These are phyloP conservation scores for Leucocoprinus sp. DNA, from an alignment of 768 basidiomycete genomes.

Conservation along the genomic window DNA sequence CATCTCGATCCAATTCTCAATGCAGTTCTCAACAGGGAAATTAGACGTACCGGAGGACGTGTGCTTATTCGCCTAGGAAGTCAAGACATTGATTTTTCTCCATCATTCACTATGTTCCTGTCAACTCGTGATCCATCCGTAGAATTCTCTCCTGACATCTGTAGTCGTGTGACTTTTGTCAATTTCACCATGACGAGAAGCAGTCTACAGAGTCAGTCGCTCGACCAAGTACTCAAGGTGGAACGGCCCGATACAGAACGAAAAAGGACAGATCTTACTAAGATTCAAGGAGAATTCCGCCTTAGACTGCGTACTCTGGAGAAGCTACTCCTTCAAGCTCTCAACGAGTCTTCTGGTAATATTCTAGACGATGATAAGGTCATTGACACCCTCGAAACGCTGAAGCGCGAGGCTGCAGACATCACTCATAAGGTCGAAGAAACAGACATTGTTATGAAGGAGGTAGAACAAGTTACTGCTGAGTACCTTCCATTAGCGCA, in stretches of 20 bases:
- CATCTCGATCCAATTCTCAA: slow-evolving; percentile 97
- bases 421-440: slow-evolving; percentile 95
- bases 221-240: slow-evolving; percentile 94
- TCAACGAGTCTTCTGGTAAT: slow-evolving; percentile 95
- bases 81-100: slow-evolving; percentile 99
- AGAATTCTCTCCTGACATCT: slow-evolving; percentile 97
- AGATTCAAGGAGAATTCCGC: slow-evolving; percentile 96
- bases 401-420: slow-evolving; percentile 95
- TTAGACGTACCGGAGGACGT: slow-evolving; percentile 91
- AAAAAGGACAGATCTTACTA: slow-evolving; percentile 94
- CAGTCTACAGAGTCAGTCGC: slow-evolving; percentile 95
- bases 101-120: slow-evolving; percentile 99
- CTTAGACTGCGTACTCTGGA: slow-evolving; percentile 88
- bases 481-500: slow-evolving; percentile 94
- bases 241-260: slow-evolving; percentile 95
- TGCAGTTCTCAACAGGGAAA: slow-evolving; percentile 94
- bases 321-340: slow-evolving; percentile 84
- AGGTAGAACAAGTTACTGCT: slow-evolving; percentile 91
- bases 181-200: slow-evolving; percentile 99
- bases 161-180: slow-evolving; percentile 92
- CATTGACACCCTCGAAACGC: slow-evolving; percentile 88
- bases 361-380: slow-evolving; percentile 99
- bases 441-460: slow-evolving; percentile 91
- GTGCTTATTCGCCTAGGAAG: slow-evolving; percentile 93
- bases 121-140: slow-evolving; percentile 96